A percentile compares a stretch with the other conserved stretches of the same genome.
These are phyloP conservation scores for Pyrus hybrid DNA, from an alignment of 331 rosid species.

Conservation along the genomic window DNA sequence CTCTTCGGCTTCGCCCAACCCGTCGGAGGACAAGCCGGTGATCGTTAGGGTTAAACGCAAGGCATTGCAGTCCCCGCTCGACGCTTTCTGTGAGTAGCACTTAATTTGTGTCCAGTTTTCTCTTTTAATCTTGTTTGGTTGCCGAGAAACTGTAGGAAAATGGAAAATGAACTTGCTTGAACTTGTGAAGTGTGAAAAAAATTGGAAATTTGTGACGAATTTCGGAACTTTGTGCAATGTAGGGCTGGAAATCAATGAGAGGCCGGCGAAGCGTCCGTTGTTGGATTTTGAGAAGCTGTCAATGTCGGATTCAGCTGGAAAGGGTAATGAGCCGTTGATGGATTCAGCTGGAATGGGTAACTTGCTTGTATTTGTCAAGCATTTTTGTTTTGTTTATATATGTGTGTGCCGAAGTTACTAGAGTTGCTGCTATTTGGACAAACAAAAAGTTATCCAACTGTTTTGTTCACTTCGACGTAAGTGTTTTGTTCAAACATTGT, in stretches of 20 bases:
- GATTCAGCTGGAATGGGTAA: not conserved
- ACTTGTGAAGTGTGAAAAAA: not conserved
- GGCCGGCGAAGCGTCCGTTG: constrained; percentile 70
- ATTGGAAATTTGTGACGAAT: not conserved
- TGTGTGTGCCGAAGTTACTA: not conserved
- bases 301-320: constrained; percentile 33
- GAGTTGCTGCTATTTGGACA: not conserved
- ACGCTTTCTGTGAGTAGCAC: constrained; percentile 60
- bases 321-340: constrained; percentile 27
- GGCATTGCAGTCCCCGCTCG: constrained; percentile 51
- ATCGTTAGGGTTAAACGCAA: constrained; percentile 88
- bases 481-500: not conserved
- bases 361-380: not conserved
- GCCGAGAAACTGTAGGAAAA: not conserved
- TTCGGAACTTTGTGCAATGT: not conserved
- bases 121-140: not conserved
- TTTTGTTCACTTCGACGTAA: not conserved
- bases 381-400: not conserved
- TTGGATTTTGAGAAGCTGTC: constrained; percentile 66
- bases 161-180: not conserved
- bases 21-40: constrained; percentile 43
- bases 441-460: not conserved
- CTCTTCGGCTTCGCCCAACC: constrained; percentile 33
- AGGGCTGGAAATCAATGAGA: constrained; percentile 88
- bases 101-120: not conserved